Evolutionary conservation across 148 eudicot species (phyloP).

Genomic region (Bassia scoparia): DNA sequence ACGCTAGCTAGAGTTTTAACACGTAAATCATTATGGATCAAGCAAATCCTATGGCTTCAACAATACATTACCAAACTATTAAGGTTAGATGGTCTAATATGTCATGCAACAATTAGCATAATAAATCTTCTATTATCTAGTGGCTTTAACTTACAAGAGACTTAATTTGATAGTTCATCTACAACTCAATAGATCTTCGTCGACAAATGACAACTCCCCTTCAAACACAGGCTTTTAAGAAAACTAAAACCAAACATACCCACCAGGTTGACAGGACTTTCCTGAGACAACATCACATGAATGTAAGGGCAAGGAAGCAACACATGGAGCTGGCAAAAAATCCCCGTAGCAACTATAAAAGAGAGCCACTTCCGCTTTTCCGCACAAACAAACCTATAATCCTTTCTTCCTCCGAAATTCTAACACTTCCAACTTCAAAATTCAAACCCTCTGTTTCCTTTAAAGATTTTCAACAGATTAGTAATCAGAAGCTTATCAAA

Average conservation of each 20-base stretch:
- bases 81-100: not conserved
- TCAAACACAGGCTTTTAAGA: not conserved
- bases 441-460: too few relatives aligned
- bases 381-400: too few relatives aligned
- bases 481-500: slow-evolving; percentile 22
- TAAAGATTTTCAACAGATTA: not conserved
- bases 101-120: slow-evolving; percentile 6
- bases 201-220: not conserved
- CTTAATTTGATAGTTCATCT: not conserved
- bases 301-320: too few relatives aligned
- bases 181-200: not conserved
- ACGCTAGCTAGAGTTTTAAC: too few relatives aligned
- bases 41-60: too few relatives aligned
- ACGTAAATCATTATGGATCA: too few relatives aligned
- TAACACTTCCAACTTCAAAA: too few relatives aligned
- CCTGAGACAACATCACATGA: not conserved
- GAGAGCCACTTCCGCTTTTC: too few relatives aligned
- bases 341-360: too few relatives aligned
- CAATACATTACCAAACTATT: not conserved
- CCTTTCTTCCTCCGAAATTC: too few relatives aligned
- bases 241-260: not conserved
- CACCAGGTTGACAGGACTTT: not conserved
- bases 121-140: not conserved
- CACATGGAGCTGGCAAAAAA: too few relatives aligned
- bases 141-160: not conserved